A percentile compares a stretch with the other conserved stretches of the same genome.
Conservation (phyloP, 2,329 filamentous ascomycete genomes). For the Raffaelea albimanens region DNA sequence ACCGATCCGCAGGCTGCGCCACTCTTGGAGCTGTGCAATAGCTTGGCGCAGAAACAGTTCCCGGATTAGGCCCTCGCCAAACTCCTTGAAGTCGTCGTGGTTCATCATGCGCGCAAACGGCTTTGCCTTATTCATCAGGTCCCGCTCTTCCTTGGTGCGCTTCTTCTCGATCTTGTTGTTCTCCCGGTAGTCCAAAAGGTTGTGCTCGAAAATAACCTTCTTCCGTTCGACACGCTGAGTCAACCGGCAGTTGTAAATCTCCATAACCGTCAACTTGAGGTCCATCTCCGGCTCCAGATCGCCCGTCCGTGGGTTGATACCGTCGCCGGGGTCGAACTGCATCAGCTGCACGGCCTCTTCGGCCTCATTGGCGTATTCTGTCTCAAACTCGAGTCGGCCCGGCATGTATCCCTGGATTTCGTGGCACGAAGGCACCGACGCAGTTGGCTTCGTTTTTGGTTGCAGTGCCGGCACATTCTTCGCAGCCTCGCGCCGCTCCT, state of each 20-base stretch:
- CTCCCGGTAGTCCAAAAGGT: slow-evolving; percentile 85
- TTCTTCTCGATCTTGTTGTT: slow-evolving; percentile 88
- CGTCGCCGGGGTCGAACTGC: slow-evolving; percentile 95
- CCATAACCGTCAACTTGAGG: slow-evolving; percentile 94
- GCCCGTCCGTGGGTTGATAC: slow-evolving; percentile 73
- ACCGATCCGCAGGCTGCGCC: slow-evolving; percentile 75
- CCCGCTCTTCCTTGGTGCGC: slow-evolving; percentile 87
- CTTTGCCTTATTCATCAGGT: slow-evolving; percentile 85
- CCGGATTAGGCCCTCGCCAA: slow-evolving; percentile 77
- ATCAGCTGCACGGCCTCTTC: slow-evolving; percentile 97
- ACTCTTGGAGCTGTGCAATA: slow-evolving; percentile 85
- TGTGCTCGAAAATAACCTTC: slow-evolving; percentile 93
- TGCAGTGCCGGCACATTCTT: slow-evolving; percentile 76
- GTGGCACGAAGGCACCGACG: slow-evolving; percentile 90
- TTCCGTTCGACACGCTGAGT: slow-evolving; percentile 90
- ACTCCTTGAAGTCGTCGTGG: slow-evolving; percentile 75
- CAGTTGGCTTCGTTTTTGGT: slow-evolving; percentile 91
- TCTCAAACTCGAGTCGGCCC: slow-evolving; percentile 92
- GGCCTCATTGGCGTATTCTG: slow-evolving; percentile 93
- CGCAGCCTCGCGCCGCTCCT: slow-evolving; percentile 77
- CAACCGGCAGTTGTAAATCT: slow-evolving; percentile 90
- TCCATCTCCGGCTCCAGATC: slow-evolving; percentile 94
- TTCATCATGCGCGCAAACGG: slow-evolving; percentile 98
- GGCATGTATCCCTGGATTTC: slow-evolving; percentile 99
- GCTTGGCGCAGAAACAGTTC: slow-evolving; percentile 87